Evolutionary conservation across 306 rosid genomes (phyloP).

Genomic region (Gastrolobium villosum): DNA sequence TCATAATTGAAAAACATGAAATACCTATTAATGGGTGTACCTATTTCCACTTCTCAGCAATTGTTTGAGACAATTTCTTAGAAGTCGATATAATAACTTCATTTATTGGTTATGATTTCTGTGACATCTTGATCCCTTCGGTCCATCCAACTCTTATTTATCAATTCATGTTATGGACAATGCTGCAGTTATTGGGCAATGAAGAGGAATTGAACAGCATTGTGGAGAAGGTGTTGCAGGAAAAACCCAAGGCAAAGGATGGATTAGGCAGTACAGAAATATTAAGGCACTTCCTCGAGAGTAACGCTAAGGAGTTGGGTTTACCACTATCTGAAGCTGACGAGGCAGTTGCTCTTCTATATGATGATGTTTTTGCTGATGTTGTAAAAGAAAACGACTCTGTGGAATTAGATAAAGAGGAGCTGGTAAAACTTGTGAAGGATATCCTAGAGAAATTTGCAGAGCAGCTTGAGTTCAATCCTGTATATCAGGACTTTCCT

Average conservation of each 20-base stretch:
- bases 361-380: constrained; percentile 77
- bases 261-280: constrained; percentile 48
- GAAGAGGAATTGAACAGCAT: constrained; percentile 69
- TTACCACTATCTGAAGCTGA: constrained; percentile 67
- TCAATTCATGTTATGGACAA: constrained; percentile 42
- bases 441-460: constrained; percentile 70
- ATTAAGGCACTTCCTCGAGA: constrained; percentile 72
- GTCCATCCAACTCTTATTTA: constrained; percentile 27
- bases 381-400: constrained; percentile 50
- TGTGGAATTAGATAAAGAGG: constrained; percentile 54
- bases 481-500: constrained; percentile 70
- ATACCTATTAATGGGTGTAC: background rate
- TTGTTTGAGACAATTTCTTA: constrained; percentile 3
- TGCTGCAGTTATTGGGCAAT: constrained; percentile 77
- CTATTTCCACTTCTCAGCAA: background rate
- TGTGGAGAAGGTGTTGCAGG: constrained; percentile 64
- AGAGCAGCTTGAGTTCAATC: constrained; percentile 82
- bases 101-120: constrained; percentile 31
- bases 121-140: constrained; percentile 7
- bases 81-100: background rate
- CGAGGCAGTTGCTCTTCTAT: constrained; percentile 72
- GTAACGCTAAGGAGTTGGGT: constrained; percentile 68
- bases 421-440: constrained; percentile 60
- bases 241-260: constrained; percentile 54
- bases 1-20: constrained; percentile 29